Evolutionary conservation across 352 stramenopile species (phyloP), one percentile per base, ranked within the genome.

Genomic region (Pythium guiyangense): DNA sequence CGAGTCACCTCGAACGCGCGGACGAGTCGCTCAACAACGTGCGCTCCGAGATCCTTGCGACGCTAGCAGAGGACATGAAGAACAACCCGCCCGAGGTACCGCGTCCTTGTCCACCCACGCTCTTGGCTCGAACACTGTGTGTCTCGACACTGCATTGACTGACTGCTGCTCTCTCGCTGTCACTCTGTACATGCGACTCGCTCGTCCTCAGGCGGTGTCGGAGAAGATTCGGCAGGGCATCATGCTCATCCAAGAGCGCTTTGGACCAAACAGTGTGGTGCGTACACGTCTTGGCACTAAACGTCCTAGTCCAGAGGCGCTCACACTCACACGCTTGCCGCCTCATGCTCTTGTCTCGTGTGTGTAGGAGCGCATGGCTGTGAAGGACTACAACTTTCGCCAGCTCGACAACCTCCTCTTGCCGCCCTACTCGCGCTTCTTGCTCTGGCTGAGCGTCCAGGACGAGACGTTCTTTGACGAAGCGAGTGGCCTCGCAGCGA

Each of bases 381-480:
- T 96, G 12, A 92, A 94, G 55, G 84, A 96, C 59, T 96, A 94
- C 69, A 92, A 96, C 65, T 96, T 96, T 49, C 84, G 83, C 12
- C 84, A 94, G 59, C 80, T 96, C 1, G 83, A 94, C 55, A 94
- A 92, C 55, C 45, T 94, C 50, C 53, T 96, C 27, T 57, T 96
- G 11, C 86, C 86, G 54, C 86, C 86, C 17, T 96, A 96, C 68
- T 92, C 79, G 60, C 84, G 86, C 15, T 94, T 96, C 53, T 55
- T 96, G n/a, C 59, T 96, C 45, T 96, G 86, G 86, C 79, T 96
- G 39, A 94, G 84, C 56, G 89, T 92, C 44, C 86, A 96, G 46
- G 79, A 93, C 35, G 85, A 95, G 48, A 65, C 66, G 5, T 95
- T 95, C 54, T 95, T 92, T 59, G 80, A 91, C 40, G 74, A 94